Evolutionary conservation across 352 stramenopile genomes (phyloP).

Genomic region (Phytophthora aleatoria): DNA sequence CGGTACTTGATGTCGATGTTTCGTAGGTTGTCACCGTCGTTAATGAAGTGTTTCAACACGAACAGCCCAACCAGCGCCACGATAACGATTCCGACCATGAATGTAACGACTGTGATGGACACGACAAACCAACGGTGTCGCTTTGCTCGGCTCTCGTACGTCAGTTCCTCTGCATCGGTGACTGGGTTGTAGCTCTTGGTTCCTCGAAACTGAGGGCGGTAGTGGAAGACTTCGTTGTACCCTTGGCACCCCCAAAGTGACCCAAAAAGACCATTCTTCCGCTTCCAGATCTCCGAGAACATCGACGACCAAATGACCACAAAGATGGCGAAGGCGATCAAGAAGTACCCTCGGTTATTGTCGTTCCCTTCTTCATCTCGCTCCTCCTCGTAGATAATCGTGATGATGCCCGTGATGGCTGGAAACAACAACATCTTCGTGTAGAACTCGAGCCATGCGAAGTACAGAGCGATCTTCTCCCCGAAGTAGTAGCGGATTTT

Average conservation of each 20-base stretch:
- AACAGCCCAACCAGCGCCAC: slow-evolving; percentile 76
- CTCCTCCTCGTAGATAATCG: slow-evolving; percentile 66
- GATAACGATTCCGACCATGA: slow-evolving; percentile 79
- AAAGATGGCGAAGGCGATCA: slow-evolving; percentile 82
- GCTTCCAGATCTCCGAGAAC: slow-evolving; percentile 90
- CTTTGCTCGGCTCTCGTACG: slow-evolving; percentile 62
- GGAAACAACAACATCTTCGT: slow-evolving; percentile 92
- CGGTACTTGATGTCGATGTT: slow-evolving; percentile 42
- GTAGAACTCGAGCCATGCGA: slow-evolving; percentile 93
- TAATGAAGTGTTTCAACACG: slow-evolving; percentile 74
- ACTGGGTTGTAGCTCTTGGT: slow-evolving; percentile 74
- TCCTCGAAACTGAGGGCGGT: slow-evolving; percentile 87
- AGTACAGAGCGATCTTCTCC: slow-evolving; percentile 92
- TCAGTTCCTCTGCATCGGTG: slow-evolving; percentile 69
- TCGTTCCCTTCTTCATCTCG: slow-evolving; percentile 40
- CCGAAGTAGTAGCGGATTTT: slow-evolving; percentile 92
- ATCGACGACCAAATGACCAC: slow-evolving; percentile 89
- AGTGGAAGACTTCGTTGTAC: slow-evolving; percentile 71
- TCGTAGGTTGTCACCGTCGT: slow-evolving; percentile 42
- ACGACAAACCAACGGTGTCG: slow-evolving; percentile 59
- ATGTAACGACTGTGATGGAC: slow-evolving; percentile 65
- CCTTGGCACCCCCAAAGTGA: slow-evolving; percentile 85
- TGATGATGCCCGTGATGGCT: slow-evolving; percentile 76
- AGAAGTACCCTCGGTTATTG: slow-evolving; percentile 68
- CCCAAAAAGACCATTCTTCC: slow-evolving; percentile 84